Evolutionary conservation across 2,329 filamentous ascomycete species (phyloP), one percentile per base, ranked within the genome.

Genomic region (Knoxdaviesia capensis): DNA sequence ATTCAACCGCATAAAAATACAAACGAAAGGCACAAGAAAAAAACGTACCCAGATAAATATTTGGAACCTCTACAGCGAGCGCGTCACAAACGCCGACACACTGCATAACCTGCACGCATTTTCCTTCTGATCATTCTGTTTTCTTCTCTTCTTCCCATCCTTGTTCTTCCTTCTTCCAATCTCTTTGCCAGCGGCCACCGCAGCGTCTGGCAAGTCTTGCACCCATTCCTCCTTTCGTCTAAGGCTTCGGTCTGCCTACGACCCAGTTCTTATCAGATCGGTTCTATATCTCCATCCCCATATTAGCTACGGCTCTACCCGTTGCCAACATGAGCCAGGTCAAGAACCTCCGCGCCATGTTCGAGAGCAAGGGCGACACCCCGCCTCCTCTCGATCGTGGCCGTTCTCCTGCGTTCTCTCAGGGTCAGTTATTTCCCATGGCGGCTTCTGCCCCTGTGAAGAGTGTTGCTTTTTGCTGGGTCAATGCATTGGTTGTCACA

Each of bases 341-440:
- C 53, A 77, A 69, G 62, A 82, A 81, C 61, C 72, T 87, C 49
- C 69, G 79, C 52, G 81, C 81, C 54, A 84, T 82, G 69, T 86
- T 86, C 57, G 81, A 87, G 65, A 74, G 75, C 56, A 81, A 74
- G 59, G 72, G 69, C 56, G 71, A 74, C 50, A 64, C 42, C n/a
- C 11, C 66, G 44, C 77, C 71, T 51, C 70, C 75, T 48, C 74
- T 76, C 10, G 77, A 80, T 48, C 68, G 80, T 62, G 80, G 80
- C 46, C 69, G 80, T 57, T 80, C 77, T 44, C 78, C 78, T 42
- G 73, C 67, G 47, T 59, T 59, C 47, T 59, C 56, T 47, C 59
- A 60, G 46, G 56, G 66, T 71, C 59, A 35, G 45, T 37, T 28
- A 10, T 41, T 2, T 43, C 30, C 20, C 42, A 7, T 29, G 38